phyloP scores from a whole-genome alignment of 2,329 filamentous ascomycete genomes.

The Aspergillus fischeri region DNA sequence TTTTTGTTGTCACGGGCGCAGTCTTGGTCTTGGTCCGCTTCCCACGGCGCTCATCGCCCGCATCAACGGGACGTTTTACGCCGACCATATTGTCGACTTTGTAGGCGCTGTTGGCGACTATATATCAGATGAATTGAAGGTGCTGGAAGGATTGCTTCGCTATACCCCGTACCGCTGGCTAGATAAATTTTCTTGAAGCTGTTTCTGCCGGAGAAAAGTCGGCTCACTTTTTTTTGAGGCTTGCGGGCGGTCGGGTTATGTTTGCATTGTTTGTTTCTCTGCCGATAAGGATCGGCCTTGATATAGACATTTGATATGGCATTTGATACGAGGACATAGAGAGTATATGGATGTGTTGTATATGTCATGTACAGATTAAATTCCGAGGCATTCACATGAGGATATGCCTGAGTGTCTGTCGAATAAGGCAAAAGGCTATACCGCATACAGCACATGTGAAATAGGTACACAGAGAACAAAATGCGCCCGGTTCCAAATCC shows the following conservation, averaged over 20 bases:
- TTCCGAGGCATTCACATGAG: not conserved
- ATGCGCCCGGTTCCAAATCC: not conserved
- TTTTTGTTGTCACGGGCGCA: constrained; percentile 19
- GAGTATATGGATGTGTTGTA: not conserved
- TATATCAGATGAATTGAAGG: not conserved
- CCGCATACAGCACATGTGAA: not conserved
- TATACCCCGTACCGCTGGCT: constrained; percentile 4
- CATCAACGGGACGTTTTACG: constrained; percentile 39
- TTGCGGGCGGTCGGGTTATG: constrained; percentile 9
- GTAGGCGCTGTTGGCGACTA: not conserved
- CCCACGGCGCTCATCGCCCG: constrained; percentile 35
- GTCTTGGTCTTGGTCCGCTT: constrained; percentile 37
- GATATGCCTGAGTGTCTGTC: not conserved
- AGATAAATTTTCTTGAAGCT: constrained; percentile 8
- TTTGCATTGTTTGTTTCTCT: constrained; percentile 15
- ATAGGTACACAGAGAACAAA: not conserved
- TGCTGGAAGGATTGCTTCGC: not conserved
- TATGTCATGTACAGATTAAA: not conserved
- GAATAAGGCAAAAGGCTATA: not conserved
- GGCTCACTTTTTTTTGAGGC: constrained; percentile 22
- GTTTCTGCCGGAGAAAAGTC: constrained; percentile 6
- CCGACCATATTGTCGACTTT: constrained; percentile 32
- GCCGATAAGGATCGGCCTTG: constrained; percentile 5
- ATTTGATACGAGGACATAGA: not conserved
- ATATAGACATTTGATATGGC: not conserved